Conservation (phyloP, 805 yeast genomes). For the Metschnikowia lunata region DNA sequence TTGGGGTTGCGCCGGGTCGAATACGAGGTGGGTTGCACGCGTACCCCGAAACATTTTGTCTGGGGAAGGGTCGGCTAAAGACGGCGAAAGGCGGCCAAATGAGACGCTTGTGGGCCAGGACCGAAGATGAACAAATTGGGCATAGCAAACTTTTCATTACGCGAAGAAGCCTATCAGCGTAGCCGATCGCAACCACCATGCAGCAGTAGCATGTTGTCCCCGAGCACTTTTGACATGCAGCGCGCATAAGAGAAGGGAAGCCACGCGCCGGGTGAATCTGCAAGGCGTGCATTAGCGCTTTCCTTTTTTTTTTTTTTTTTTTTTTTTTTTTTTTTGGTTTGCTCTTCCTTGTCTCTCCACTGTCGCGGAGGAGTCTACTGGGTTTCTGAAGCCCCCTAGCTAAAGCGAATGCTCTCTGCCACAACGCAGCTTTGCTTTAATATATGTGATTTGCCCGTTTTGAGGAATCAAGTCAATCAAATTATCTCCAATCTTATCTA, state of each 20-base stretch:
- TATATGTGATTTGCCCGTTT: too few relatives aligned
- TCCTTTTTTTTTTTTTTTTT: neutral
- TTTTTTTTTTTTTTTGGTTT: neutral
- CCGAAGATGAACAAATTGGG: neutral
- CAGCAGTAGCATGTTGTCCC: neutral
- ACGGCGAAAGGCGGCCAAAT: too few relatives aligned
- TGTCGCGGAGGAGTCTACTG: too few relatives aligned
- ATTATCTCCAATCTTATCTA: too few relatives aligned
- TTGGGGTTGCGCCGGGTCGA: neutral
- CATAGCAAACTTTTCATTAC: neutral
- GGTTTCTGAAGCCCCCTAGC: too few relatives aligned
- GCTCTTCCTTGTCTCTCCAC: conserved; percentile 5
- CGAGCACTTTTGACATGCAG: neutral
- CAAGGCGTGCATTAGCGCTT: conserved; percentile 5
- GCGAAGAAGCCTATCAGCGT: neutral
- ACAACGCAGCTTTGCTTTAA: too few relatives aligned
- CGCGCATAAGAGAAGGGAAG: neutral
- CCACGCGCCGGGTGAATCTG: conserved; percentile 1
- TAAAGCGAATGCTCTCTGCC: too few relatives aligned
- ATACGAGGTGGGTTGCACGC: too few relatives aligned
- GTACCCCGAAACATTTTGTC: too few relatives aligned
- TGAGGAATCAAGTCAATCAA: too few relatives aligned
- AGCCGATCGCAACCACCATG: neutral
- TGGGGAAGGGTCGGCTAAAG: too few relatives aligned
- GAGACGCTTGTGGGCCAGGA: neutral